These are phyloP conservation scores for Aspergillus cejpii DNA, from an alignment of 2,329 filamentous ascomycete species.

Conservation along the genomic window DNA sequence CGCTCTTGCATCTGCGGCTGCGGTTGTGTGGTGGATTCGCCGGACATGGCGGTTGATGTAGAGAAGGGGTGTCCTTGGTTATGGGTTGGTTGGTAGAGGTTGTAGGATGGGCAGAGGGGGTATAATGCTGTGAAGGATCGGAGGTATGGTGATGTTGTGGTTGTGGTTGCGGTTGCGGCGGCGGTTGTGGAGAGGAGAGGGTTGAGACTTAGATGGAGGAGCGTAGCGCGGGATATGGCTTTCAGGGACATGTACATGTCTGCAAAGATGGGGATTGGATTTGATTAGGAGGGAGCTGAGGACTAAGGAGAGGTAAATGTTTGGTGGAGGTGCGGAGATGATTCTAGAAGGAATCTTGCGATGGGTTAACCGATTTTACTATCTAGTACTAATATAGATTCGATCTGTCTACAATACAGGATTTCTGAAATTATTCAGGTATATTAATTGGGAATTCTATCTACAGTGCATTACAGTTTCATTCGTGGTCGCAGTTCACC, in stretches of 20 bases:
- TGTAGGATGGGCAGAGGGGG: background rate
- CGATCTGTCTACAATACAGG: no score
- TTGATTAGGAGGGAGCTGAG: background rate
- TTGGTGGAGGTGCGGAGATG: constrained; percentile 3
- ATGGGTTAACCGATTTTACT: no score
- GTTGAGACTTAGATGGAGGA: constrained; percentile 22
- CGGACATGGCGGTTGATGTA: constrained; percentile 7
- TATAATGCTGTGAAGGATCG: constrained; percentile 22
- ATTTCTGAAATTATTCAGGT: no score
- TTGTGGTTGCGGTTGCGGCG: constrained; percentile 8
- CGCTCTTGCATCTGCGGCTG: constrained; percentile 8
- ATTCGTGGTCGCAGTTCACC: no score
- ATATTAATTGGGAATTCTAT: no score
- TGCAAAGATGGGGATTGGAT: background rate
- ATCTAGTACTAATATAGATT: no score
- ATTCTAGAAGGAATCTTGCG: constrained; percentile 14
- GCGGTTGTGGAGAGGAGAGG: constrained; percentile 14
- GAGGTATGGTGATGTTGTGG: constrained; percentile 10
- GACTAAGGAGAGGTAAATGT: background rate
- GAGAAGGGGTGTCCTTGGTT: constrained; percentile 5
- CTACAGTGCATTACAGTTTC: no score
- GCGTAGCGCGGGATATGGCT: constrained; percentile 23
- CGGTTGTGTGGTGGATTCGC: background rate
- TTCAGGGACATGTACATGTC: constrained; percentile 26
- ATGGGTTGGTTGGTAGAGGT: constrained; percentile 2